Conservation (phyloP, 345 rosid species). For the Citrus glauca region DNA sequence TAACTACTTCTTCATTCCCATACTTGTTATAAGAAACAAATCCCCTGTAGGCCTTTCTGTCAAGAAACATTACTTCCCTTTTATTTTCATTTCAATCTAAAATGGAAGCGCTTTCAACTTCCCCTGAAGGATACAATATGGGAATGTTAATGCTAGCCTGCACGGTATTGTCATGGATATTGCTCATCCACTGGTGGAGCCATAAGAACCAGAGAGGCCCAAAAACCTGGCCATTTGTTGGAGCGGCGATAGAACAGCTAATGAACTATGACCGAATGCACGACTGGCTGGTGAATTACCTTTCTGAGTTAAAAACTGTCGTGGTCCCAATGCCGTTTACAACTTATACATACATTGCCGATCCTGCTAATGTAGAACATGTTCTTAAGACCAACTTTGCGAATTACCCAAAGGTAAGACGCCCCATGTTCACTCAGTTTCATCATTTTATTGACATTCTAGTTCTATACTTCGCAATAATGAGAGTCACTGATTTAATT, state of each 20-base stretch:
- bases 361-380: slow-evolving; percentile 85
- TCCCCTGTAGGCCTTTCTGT: neutral
- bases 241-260: slow-evolving; percentile 85
- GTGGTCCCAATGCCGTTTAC: slow-evolving; percentile 90
- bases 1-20: slow-evolving; percentile 17
- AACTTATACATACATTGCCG: slow-evolving; percentile 87
- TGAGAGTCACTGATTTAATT: slow-evolving; percentile 8
- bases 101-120: neutral
- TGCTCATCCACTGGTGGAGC: slow-evolving; percentile 67
- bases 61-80: neutral
- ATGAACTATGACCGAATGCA: slow-evolving; percentile 82
- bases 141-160: slow-evolving; percentile 39
- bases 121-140: slow-evolving; percentile 30
- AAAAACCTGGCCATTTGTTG: slow-evolving; percentile 90
- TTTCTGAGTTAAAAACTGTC: slow-evolving; percentile 58
- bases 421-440: neutral
- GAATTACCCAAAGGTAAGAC: slow-evolving; percentile 81
- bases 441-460: neutral
- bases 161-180: slow-evolving; percentile 56
- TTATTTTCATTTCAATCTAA: neutral
- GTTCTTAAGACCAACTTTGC: slow-evolving; percentile 82
- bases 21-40: slow-evolving; percentile 19
- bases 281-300: slow-evolving; percentile 78
- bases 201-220: slow-evolving; percentile 75
- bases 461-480: neutral